Percentiles rank a stretch among this genome's conserved stretches.
Conservation (phyloP, 2,329 filamentous ascomycete species). For the Arachnopeziza araneosa region DNA sequence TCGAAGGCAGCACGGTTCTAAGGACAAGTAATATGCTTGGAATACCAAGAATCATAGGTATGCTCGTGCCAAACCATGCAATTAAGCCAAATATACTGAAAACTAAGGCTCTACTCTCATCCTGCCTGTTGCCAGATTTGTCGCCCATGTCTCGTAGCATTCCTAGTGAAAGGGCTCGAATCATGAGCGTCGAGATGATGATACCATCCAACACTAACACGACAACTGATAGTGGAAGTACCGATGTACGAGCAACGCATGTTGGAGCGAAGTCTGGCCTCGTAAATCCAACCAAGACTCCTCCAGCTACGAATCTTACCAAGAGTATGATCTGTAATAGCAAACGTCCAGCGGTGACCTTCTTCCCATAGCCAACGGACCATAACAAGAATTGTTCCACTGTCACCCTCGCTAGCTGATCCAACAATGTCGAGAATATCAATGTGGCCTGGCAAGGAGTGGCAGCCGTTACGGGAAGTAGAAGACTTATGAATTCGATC, state of each 20-base stretch:
- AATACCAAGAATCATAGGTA: conserved; percentile 30
- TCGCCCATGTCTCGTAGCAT: conserved; percentile 18
- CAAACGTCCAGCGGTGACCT: conserved; percentile 21
- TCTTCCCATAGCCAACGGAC: conserved; percentile 26
- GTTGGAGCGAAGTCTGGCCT: conserved; percentile 28
- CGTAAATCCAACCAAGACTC: conserved; percentile 28
- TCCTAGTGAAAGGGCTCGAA: conserved; percentile 21
- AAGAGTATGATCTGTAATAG: conserved; percentile 26
- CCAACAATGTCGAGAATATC: conserved; percentile 27
- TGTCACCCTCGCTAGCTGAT: conserved; percentile 29
- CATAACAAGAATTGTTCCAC: conserved; percentile 32
- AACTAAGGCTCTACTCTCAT: conserved; percentile 24
- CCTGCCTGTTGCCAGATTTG: conserved; percentile 12
- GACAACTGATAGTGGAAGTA: conserved; percentile 27
- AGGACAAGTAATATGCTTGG: conserved; percentile 23
- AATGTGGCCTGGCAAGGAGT: conserved; percentile 26
- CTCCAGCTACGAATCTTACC: conserved; percentile 26
- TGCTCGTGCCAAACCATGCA: conserved; percentile 29
- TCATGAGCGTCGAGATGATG: conserved; percentile 25
- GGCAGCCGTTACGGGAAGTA: conserved; percentile 18
- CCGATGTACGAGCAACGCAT: conserved; percentile 27
- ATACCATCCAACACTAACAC: conserved; percentile 28
- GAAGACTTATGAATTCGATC: conserved; percentile 28
- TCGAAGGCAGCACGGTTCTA: conserved; percentile 28
- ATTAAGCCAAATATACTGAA: conserved; percentile 23